Base-by-base conservation (phyloP, 805 yeast genomes). In the Ogataea parapolymorpha region DNA sequence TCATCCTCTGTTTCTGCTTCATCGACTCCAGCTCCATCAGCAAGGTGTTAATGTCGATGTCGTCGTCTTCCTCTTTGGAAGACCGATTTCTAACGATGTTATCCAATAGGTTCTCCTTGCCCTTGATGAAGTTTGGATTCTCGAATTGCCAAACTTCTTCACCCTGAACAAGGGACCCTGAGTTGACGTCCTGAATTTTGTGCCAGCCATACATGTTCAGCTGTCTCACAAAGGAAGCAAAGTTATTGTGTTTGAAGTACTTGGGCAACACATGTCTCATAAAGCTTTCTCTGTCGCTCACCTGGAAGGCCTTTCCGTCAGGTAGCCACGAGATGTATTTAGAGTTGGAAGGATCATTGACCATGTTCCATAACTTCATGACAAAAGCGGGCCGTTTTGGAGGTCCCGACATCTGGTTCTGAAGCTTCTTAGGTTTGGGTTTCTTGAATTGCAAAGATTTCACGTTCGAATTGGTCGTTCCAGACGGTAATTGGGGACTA, bases 171-270 rank as follows among this genome's bases (percentile, higher is more conserved):
- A 80, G 65, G 4, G 90, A 75, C 2, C 95, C 97, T 18, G 84
- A 75, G 42, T 68, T 85, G 16, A 90, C 79, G 63, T 93, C 98
- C 64, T 93, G 99, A 4, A 93, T 93, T 65, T 93, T 93, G 68
- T 90, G 98, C 96, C 97, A 93, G 9, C 99, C 99, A 61, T 93
- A 93, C 99, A 93, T 91, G 65, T 91, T 91, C 55, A 91, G 72
- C 61, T 91, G 99, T 47, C 99, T 79, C 12, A 93, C 98, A 72
- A 93, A 93, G 24, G 93, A 82, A 15, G 98, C 95, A 66, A 93
- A 90, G 61, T 93, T 91, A 46, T 86, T 83, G 65, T 93, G 99
- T 62, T 93, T 93, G 72, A 90, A 93, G 66, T 88, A 93, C 56
- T 82, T 81, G 5, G 99, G 99, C 47, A 93, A 66, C 20, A 93